Base-by-base conservation (phyloP, 371 early-diverging fungal species). In the Actinomucor elegans region DNA sequence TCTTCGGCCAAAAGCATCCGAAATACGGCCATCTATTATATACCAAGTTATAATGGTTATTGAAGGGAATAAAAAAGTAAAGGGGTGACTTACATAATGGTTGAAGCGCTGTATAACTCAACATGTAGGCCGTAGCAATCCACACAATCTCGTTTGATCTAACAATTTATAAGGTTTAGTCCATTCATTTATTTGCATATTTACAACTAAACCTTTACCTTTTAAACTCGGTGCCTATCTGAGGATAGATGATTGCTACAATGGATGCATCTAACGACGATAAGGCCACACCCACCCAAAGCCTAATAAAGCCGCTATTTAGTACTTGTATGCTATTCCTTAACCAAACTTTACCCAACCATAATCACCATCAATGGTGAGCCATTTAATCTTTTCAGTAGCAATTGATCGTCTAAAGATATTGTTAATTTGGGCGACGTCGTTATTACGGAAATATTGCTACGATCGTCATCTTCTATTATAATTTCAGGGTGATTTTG, bases 251-350 rank as follows among this genome's bases (percentile, higher is more conserved):
- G 18, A 87, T 91, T 10, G 93, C 84, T 6, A 95, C 84, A 52
- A 92, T 88, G 12, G 91, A 92, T 40, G 82, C 76, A 68, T 92
- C 92, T 31, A 92, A 67, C 31, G 88, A 83, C 4, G 88, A 78
- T 49, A 93, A 75, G 50, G 87, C 87, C n/a, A 78, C 71, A 56
- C 75, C 75, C 5, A 72, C 55, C 59, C 59, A 59, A n/a, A 59
- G 31, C n/a, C 59, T 59, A n/a, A 41, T 10, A 23, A 17, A 18
- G 5, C 4, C 10, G 28, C 15, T 36, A 15, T 33, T 4, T 12
- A 4, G 17, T 45, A 21, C 14, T 35, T 27, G 1, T n/a, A 23
- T 18, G 9, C 7, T 17, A 18, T 5, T 17, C 6, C 0, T 14
- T 17, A 20, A 12, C 11, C 2, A 2, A 23, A 0, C 2, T 24